Evolutionary conservation across 768 basidiomycete genomes (phyloP), one percentile per base, ranked within the genome.

Genomic region (Suillus discolor): DNA sequence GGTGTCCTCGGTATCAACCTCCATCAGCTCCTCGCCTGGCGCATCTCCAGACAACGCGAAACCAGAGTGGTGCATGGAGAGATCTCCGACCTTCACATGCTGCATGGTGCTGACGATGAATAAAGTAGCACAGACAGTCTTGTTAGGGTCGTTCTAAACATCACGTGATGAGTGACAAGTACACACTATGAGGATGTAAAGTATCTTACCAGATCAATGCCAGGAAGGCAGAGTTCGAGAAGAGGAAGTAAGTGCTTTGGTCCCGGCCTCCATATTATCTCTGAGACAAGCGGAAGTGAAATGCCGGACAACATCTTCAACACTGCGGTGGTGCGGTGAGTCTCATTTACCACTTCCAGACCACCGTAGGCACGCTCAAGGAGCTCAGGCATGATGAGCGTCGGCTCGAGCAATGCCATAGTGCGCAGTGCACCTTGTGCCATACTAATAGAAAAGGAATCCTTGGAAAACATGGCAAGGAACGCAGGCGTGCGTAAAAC

Each of bases 271-370:
- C 94, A 97, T 36, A 91, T 72, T 31, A 80, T 85, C 72, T 96
- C 92, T 4, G 87, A 88, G 3, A 92, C 86, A 20, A 98, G 77
- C 12, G 94, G 89, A 5, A 89, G 83, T 20, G 93, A 81, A 34
- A 96, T 87, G 2, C 87, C 89, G 23, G 91, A 86, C 36, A 98
- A 84, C 75, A 92, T 91, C 61, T 90, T 93, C 54, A 98, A 82
- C 12, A 94, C 93, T 1, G 96, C 93, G 2, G 94, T 95, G 5
- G 96, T 97, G 47, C 96, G 82, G 74, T 97, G 94, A 0, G 97
- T 99, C 82, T 98, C 96, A 68, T 96, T 96, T 20, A 98, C 86
- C 13, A 90, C 89, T 74, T 97, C 95, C n/a, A 99, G 80, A 0
- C 95, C 95, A 44, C 91, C 85, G 68, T 97, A 95, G 1, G 94